Conservation (phyloP, 2,329 filamentous ascomycete genomes). For the Clarireedia sp. region DNA sequence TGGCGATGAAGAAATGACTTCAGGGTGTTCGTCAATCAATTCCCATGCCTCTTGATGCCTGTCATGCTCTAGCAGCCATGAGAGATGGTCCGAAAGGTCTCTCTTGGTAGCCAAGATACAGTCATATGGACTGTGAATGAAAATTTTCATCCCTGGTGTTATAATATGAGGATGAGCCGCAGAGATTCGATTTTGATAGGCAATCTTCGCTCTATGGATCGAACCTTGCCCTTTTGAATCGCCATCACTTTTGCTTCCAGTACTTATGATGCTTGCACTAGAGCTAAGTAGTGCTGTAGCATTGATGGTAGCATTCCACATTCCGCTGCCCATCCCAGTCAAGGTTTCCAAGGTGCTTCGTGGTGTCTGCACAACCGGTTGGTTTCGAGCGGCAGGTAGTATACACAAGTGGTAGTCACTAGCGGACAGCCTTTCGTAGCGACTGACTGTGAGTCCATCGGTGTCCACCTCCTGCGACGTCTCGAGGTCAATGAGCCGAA, state of each 20-base stretch:
- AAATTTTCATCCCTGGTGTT: conserved; percentile 65
- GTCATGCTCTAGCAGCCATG: conserved; percentile 75
- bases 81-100: conserved; percentile 75
- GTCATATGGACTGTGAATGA: conserved; percentile 94
- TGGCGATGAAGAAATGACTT: conserved; percentile 45
- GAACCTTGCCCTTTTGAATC: conserved; percentile 38
- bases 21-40: conserved; percentile 79
- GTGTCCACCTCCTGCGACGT: conserved; percentile 80
- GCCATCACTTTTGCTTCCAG: conserved; percentile 51
- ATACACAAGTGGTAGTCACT: conserved; percentile 89
- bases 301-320: conserved; percentile 88
- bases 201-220: conserved; percentile 32
- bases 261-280: conserved; percentile 65
- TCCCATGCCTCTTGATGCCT: conserved; percentile 84
- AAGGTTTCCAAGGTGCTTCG: conserved; percentile 71
- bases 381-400: conserved; percentile 65
- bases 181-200: conserved; percentile 33
- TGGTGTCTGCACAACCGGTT: conserved; percentile 51
- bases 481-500: conserved; percentile 81
- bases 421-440: conserved; percentile 77
- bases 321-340: conserved; percentile 61
- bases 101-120: conserved; percentile 87
- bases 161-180: conserved; percentile 25
- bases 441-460: conserved; percentile 76
- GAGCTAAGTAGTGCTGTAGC: conserved; percentile 83